Conservation (phyloP, 306 rosid genomes). For the Myrica gale region DNA sequence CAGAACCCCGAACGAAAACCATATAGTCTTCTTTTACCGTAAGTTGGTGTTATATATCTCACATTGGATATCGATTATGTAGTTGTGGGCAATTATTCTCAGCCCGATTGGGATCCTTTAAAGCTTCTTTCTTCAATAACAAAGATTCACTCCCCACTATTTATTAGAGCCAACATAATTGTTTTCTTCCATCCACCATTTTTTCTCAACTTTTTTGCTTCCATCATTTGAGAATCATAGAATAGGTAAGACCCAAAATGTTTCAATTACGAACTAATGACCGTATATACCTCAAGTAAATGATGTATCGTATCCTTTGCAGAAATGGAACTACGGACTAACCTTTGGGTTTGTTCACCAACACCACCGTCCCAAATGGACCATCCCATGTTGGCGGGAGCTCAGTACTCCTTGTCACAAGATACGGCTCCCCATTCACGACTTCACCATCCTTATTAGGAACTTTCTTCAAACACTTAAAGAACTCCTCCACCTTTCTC, state of each 20-base stretch:
- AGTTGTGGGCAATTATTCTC: neutral
- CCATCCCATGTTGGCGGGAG: constrained; percentile 81
- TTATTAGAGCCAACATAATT: neutral
- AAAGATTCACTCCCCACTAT: neutral
- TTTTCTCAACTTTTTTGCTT: neutral
- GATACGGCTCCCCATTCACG: constrained; percentile 55
- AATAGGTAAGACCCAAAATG: neutral
- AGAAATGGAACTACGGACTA: constrained; percentile 10
- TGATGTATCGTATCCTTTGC: neutral
- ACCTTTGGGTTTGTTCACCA: constrained; percentile 97
- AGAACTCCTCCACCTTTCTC: constrained; percentile 88
- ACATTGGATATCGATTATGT: neutral
- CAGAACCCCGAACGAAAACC: neutral
- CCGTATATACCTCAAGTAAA: neutral
- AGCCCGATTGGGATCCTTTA: neutral
- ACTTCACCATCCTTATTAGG: constrained; percentile 43
- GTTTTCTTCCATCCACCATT: neutral
- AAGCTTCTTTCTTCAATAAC: neutral
- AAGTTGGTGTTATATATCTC: constrained; percentile 2
- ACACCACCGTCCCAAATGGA: constrained; percentile 73
- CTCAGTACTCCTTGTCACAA: constrained; percentile 64
- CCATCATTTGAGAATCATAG: neutral
- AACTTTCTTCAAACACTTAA: constrained; percentile 73
- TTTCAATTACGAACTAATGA: neutral
- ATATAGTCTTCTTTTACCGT: neutral